Conservation (phyloP, 805 yeast genomes). For the Priceomyces fermenticarens region DNA sequence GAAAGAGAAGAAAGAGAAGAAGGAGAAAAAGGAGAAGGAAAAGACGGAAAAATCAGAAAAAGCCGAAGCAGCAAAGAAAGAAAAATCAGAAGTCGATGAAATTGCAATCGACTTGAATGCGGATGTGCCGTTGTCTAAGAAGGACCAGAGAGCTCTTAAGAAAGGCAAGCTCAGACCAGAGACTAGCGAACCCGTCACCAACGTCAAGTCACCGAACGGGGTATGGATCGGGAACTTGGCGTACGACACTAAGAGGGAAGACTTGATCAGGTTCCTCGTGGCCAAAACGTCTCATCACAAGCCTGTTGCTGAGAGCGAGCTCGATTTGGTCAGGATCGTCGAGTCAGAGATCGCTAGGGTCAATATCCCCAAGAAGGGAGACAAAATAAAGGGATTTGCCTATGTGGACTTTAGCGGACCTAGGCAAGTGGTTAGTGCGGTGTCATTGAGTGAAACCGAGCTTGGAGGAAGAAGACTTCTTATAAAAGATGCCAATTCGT, state of each 20-base stretch:
- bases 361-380: conserved; percentile 73
- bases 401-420: conserved; percentile 74
- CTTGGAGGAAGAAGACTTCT: conserved; percentile 83
- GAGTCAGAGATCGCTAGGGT: conserved; percentile 68
- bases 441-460: conserved; percentile 65
- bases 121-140: conserved; percentile 83
- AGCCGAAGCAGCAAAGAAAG: conserved; percentile 4
- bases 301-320: conserved; percentile 15
- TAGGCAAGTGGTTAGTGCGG: conserved; percentile 58
- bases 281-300: conserved; percentile 48
- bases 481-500: conserved; percentile 77
- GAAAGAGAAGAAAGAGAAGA: conserved; percentile 17
- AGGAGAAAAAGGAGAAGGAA: conserved; percentile 13
- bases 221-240: conserved; percentile 95
- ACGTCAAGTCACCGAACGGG: conserved; percentile 56
- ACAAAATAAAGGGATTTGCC: conserved; percentile 81
- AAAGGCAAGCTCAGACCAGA: conserved; percentile 64
- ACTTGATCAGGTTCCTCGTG: conserved; percentile 60
- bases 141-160: conserved; percentile 82
- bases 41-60: conserved; percentile 3
- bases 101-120: conserved; percentile 67
- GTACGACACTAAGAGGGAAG: conserved; percentile 77
- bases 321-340: conserved; percentile 31
- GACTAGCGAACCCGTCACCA: conserved; percentile 31
- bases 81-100: conserved; percentile 37